These are phyloP conservation scores for Paramecium caudatum DNA, from an alignment of 73 alveolate species.

Conservation along the genomic window DNA sequence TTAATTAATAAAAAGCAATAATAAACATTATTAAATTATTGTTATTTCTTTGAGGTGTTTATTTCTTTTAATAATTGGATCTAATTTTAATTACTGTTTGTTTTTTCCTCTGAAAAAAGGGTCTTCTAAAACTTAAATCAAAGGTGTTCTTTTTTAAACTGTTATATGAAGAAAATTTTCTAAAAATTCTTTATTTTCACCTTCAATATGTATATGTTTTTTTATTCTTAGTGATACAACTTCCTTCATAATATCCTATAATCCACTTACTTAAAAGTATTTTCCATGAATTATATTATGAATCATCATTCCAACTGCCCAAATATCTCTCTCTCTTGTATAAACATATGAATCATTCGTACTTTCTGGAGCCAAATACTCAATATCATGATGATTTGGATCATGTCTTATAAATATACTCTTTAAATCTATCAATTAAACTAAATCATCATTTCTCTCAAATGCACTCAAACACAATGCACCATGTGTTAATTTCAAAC, in stretches of 20 bases:
- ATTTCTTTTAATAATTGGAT: neutral
- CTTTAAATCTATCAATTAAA: neutral
- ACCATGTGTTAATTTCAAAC: constrained; percentile 34
- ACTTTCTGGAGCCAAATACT: neutral
- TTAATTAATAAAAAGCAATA: constrained; percentile 10
- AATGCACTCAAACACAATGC: neutral
- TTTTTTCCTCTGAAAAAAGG: neutral
- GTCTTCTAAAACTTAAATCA: neutral
- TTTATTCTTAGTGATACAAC: neutral
- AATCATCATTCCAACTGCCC: constrained; percentile 27
- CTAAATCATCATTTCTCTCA: constrained; percentile 35
- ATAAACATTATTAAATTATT: constrained; percentile 6
- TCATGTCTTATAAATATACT: constrained; percentile 37
- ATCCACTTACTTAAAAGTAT: neutral
- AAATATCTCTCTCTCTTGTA: constrained; percentile 22
- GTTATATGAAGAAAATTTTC: constrained; percentile 8
- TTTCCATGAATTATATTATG: neutral
- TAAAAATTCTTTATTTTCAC: neutral
- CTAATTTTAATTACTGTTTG: neutral
- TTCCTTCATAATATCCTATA: neutral
- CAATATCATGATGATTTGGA: neutral
- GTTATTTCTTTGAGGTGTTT: neutral
- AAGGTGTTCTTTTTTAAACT: neutral
- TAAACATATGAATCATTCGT: neutral
- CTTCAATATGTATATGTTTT: constrained; percentile 1